Evolutionary conservation across 2,329 filamentous ascomycete species (phyloP), one percentile per base, ranked within the genome.

Genomic region (Exophiala alcalophila): DNA sequence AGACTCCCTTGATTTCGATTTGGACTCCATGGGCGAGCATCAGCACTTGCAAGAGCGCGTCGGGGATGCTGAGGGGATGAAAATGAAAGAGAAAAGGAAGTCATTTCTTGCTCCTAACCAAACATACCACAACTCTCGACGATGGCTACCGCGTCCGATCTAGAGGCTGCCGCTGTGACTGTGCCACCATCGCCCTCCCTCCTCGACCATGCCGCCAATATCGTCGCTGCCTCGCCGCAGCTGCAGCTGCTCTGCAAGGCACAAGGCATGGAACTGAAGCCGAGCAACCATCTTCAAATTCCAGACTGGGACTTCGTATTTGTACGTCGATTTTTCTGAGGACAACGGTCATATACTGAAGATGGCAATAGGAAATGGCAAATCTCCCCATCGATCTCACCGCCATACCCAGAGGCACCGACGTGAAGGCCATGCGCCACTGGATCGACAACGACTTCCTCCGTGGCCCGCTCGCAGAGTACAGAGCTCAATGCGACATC

Each of bases 351-450:
- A 5, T 9, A 21, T n/a, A 14, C 25, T 31, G 32, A 43, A 23
- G n/a, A 6, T 8, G 9, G n/a, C n/a, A 23, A 12, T 26, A 46
- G 43, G 36, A 46, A 15, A 16, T 41, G 31, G 24, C 25, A 26
- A 29, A 35, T n/a, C 31, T 46, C 14, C 43, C 43, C 2, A 12
- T 32, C 9, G 31, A 40, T 14, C 20, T 26, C 3, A 18, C 37
- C 8, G 9, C 18, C n/a, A 18, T 25, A 4, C 43, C 43, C 2
- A 12, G 8, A 5, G 31, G 37, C 1, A 36, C 36, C 8, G 43
- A 46, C 15, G 43, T 46, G 11, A n/a, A 40, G 10, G 31, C 15
- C 3, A 40, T 40, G 43, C 43, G 43, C 19, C 10, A 11, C 5
- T 46, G 43, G 43, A 28, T 46, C 15, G 19, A 40, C 19, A 28